Base-by-base conservation (phyloP, 2,329 filamentous ascomycete species). In the Karstenula rhodostoma region DNA sequence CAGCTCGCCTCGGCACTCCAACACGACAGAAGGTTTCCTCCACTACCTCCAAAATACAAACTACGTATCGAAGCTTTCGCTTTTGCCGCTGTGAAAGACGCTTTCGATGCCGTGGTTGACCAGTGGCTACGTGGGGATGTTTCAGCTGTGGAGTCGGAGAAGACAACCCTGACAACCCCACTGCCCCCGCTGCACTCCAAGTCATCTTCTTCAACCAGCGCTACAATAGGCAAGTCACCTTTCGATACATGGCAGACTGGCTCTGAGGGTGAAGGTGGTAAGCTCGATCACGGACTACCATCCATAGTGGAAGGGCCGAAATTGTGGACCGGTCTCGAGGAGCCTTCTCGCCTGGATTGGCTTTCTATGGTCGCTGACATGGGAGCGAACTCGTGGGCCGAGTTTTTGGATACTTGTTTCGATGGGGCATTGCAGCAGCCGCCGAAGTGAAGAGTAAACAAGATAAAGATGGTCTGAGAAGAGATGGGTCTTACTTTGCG, bases 1-100 rank as follows among this genome's bases (percentile, higher is more conserved):
- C 29, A 6, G 72, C 75, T 48, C 4, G 33, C 51, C 10, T 37
- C 29, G 8, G 29, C 29, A 17, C 27, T 35, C 13, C 15, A 51
- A 12, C 12, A 51, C 1, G 29, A 51, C 17, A 6, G 4, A 22
- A 51, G 13, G 12, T 13, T 19, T 23, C 29, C 48, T 10, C 32
- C 48, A 6, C 9, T 27, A n/a, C 48, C 29, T 1, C 32, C 48
- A 51, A 17, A 27, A n/a, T 35, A 19, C 13, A 32, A 32, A 9
- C 17, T 32, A 17, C 46, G 46, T 9, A 3, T 51, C 17, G 29
- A 51, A 37, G 48, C 32, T 8, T 35, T 51, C 15, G 48, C 48
- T 3, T 23, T 51, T 19, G 32, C 48, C 12, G 48, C 48, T 10
- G 48, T 37, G 17, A 51, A 23, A 6, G 22, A 51, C 12, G 27